Evolutionary conservation across 2,329 filamentous ascomycete genomes (phyloP), one percentile per base, ranked within the genome.

Genomic region (Geosmithia flava): DNA sequence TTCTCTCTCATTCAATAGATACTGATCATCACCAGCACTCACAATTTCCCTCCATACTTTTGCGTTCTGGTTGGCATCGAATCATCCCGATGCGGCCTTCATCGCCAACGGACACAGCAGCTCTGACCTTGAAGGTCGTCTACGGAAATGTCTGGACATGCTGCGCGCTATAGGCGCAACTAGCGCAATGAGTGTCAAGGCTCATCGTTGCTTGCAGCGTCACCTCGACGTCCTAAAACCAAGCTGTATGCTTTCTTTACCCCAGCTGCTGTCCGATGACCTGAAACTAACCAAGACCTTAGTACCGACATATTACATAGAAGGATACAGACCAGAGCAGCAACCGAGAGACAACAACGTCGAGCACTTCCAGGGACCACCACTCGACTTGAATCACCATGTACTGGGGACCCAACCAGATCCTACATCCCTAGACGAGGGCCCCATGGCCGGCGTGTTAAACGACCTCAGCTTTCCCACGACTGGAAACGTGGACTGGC

Each of bases 61-160:
- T 45, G 55, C 49, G 2, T 53, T 61, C 16, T 60, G 58, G 58
- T 37, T 61, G 16, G 48, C 57, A 1, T 53, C 53, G 7, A 52
- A 50, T 45, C 44, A 5, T 46, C 46, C 16, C 49, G 54, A 3
- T 54, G 55, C 41, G 10, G 20, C n/a, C 7, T 42, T 42, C 41
- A 37, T 44, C 43, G 20, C 42, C 13, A 16, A 37, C 15, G 23
- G 44, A 7, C 33, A 19, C 27, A 29, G 29, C n/a, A 40, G 8
- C 15, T n/a, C 33, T 3, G 33, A 40, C 16, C n/a, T 40, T 15
- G 44, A 46, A 19, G 8, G 8, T n/a, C 23, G 6, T 3, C 44
- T 46, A 17, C 27, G n/a, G 17, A 29, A 37, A 2, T 42, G 17
- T 42, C 41, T 42, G 41, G 41, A 42, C 10, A 51, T 49, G 8